Evolutionary conservation across 129 eudicot species (phyloP), one percentile per base, ranked within the genome.

Genomic region (Tanacetum coccineum): DNA sequence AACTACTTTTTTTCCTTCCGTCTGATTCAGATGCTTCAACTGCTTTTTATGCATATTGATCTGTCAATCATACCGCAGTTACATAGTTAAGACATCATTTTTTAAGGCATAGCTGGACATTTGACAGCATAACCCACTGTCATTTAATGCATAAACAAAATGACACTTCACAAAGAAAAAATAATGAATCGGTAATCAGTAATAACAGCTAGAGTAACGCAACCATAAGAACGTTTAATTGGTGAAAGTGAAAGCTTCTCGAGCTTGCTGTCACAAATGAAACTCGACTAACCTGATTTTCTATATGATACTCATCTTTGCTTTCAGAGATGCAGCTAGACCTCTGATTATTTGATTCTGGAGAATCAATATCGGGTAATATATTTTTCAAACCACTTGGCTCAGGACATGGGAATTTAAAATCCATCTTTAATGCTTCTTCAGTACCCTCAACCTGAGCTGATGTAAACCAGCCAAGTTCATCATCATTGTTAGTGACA

Each of bases 391-490:
- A 47, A 57, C 74, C 62, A 52, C 68, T 80, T 42, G 85, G 70
- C 68, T 76, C 79, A 17, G 83, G 79, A 70, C 82, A 70, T 18
- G 84, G 52, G 61, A 84, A 76, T 69, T 71, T 75, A 46, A 77
- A 76, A 55, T 81, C 76, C 18, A 82, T 69, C 66, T 84, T 80
- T 59, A 80, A 53, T 12, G 71, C 77, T 66, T 87, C 86, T 78
- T 70, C 83, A 42, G 84, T 69, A 49, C 85, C 92, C 59, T 73
- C 95, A 47, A 79, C 64, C 17, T 66, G 84, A 65, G 81, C 83
- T 70, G 87, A 81, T 75, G 90, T 65, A 72, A 84, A 83, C 99
- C 99, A 93, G 59, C 80, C 84, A 36, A 86, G 61, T 11, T 79
- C 91, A 69, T 82, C 93, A 67, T 77, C 80, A 70, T 84, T 81